Evolutionary conservation across 2,329 filamentous ascomycete species (phyloP).

Genomic region (Penicillium sp.): DNA sequence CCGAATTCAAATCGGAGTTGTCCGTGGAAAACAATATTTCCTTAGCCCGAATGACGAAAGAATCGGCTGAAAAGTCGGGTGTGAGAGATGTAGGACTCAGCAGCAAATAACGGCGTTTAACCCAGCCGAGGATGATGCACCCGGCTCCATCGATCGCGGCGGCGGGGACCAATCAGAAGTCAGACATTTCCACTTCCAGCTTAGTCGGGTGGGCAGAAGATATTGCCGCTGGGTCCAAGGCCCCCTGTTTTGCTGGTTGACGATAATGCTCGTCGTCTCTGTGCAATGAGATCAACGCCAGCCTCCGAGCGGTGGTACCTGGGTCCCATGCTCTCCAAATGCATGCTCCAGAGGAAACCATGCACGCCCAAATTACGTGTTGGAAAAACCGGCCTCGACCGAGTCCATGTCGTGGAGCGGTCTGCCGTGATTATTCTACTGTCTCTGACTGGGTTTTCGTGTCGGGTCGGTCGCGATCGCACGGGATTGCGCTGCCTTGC

Average conservation of each 20-base stretch:
- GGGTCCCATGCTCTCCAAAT: background rate
- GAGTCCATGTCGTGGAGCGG: background rate
- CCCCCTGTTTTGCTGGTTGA: constrained; percentile 17
- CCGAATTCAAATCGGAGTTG: constrained; percentile 16
- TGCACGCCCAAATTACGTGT: constrained; percentile 6
- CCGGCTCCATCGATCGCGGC: constrained; percentile 21
- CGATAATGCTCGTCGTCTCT: constrained; percentile 12
- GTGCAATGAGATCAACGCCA: constrained; percentile 17
- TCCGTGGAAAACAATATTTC: background rate
- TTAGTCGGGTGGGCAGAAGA: constrained; percentile 31
- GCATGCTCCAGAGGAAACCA: background rate
- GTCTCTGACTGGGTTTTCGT: background rate
- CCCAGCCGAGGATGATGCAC: constrained; percentile 30
- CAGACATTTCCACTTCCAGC: constrained; percentile 15
- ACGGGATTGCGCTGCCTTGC: constrained; percentile 1
- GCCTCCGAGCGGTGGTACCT: constrained; percentile 10
- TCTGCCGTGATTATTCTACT: background rate
- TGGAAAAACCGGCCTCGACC: background rate
- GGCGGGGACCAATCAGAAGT: constrained; percentile 29
- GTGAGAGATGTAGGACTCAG: constrained; percentile 5
- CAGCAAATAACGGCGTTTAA: constrained; percentile 29
- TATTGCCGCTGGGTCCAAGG: constrained; percentile 33
- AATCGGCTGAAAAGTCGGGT: constrained; percentile 12
- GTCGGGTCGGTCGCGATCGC: constrained; percentile 3
- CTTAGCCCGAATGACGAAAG: constrained; percentile 15